These are phyloP conservation scores for Daldinia concentrica DNA, from an alignment of 495 filamentous ascomycete genomes.

Conservation along the genomic window DNA sequence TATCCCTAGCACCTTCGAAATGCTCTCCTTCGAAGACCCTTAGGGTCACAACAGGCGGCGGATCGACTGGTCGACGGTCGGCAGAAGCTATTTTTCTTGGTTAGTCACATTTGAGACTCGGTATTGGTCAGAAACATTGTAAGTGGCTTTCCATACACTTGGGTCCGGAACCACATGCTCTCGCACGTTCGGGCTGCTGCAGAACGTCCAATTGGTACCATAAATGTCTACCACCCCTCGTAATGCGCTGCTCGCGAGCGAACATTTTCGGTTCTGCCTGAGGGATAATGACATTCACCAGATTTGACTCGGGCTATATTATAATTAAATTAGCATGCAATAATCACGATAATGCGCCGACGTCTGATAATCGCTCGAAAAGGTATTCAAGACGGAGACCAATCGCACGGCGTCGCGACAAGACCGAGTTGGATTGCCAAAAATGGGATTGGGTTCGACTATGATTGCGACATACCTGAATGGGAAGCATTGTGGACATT, in stretches of 20 bases:
- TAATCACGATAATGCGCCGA: not conserved
- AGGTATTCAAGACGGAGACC: not conserved
- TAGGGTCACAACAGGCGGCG: conserved; percentile 94
- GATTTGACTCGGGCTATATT: conserved; percentile 45
- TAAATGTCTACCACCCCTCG: conserved; percentile 80
- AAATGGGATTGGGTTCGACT: conserved; percentile 7
- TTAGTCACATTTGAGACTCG: conserved; percentile 15
- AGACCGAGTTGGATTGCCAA: conserved; percentile 1
- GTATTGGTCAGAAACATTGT: conserved; percentile 9
- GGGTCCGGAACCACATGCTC: conserved; percentile 93
- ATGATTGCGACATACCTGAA: conserved; percentile 40
- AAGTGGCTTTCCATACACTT: conserved; percentile 73
- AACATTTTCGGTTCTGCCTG: conserved; percentile 52
- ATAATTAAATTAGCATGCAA: conserved; percentile 25
- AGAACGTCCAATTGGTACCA: conserved; percentile 87
- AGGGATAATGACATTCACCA: conserved; percentile 58
- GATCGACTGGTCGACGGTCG: conserved; percentile 95
- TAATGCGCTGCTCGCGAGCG: conserved; percentile 68
- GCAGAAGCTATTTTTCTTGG: conserved; percentile 73
- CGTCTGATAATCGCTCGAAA: not conserved
- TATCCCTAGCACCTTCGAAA: conserved; percentile 67
- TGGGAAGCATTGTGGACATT: conserved; percentile 35
- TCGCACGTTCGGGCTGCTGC: conserved; percentile 93
- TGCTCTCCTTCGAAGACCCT: conserved; percentile 83
- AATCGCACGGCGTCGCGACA: not conserved